Conservation (phyloP, 257 asterid genomes). For the Fraxinus quadrangulata region DNA sequence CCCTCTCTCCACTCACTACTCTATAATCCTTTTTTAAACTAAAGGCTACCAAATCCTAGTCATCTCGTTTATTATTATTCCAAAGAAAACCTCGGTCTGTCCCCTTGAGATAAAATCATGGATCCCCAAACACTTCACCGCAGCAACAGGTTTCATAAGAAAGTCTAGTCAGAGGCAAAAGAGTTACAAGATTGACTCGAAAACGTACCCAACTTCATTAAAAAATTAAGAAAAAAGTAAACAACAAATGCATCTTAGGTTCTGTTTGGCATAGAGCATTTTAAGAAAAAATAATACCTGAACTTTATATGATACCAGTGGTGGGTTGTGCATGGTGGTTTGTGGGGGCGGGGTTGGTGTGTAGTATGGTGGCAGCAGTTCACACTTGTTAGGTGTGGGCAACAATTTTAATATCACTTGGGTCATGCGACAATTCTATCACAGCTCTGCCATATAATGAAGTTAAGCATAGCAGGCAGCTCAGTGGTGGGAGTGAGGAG, state of each 20-base stretch:
- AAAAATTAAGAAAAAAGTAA: background rate
- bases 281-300: background rate
- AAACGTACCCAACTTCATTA: slow-evolving; percentile 4
- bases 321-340: background rate
- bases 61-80: background rate
- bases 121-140: background rate
- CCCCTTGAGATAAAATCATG: slow-evolving; percentile 14
- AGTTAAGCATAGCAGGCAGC: background rate
- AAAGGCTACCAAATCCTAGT: background rate
- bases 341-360: background rate
- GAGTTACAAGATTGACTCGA: slow-evolving; percentile 8
- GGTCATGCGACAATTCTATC: background rate
- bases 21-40: background rate
- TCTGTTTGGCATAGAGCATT: background rate
- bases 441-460: background rate
- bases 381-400: background rate
- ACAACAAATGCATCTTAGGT: background rate
- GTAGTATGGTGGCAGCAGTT: background rate
- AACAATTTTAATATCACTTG: background rate
- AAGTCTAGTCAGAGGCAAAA: slow-evolving; percentile 1
- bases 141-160: slow-evolving; percentile 16
- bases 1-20: slow-evolving; percentile 18
- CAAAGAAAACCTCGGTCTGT: slow-evolving; percentile 1
- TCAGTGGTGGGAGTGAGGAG: background rate
- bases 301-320: background rate